These are phyloP conservation scores for Zoysia japonica DNA, from an alignment of 176 grass and related monocot species.

Conservation along the genomic window DNA sequence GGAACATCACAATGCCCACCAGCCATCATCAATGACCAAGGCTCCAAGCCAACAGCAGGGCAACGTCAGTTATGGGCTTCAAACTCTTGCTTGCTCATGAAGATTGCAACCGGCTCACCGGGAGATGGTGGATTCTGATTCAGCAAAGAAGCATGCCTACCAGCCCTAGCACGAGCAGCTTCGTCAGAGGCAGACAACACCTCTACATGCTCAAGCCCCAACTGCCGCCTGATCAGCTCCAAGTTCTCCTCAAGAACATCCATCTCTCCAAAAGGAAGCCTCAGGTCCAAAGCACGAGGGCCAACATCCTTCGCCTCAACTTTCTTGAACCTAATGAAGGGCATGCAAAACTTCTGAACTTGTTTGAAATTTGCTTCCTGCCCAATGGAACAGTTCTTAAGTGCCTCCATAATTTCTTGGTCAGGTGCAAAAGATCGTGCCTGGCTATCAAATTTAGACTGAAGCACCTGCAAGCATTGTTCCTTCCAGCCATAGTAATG, in stretches of 20 bases:
- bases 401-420: conserved; percentile 51
- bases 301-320: conserved; percentile 45
- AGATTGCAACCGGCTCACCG: too few relatives aligned
- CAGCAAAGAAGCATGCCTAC: too few relatives aligned
- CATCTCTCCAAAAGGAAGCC: conserved; percentile 60
- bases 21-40: too few relatives aligned
- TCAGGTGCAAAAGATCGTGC: conserved; percentile 46
- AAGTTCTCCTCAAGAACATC: conserved; percentile 53
- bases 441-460: too few relatives aligned
- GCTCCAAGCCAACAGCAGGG: too few relatives aligned
- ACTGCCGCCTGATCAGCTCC: conserved; percentile 56
- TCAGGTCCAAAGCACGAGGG: conserved; percentile 52
- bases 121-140: too few relatives aligned
- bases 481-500: too few relatives aligned
- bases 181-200: conserved; percentile 42
- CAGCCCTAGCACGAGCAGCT: neutral
- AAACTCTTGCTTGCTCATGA: too few relatives aligned
- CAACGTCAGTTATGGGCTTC: too few relatives aligned
- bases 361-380: conserved; percentile 44
- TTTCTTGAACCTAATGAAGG: conserved; percentile 66
- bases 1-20: too few relatives aligned
- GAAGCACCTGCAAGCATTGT: too few relatives aligned
- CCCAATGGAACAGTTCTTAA: conserved; percentile 24
- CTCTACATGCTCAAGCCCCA: conserved; percentile 55
- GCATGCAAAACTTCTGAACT: conserved; percentile 70